These are phyloP conservation scores for Poterioochromonas sp. DNA, from an alignment of 352 stramenopile genomes.

Conservation along the genomic window DNA sequence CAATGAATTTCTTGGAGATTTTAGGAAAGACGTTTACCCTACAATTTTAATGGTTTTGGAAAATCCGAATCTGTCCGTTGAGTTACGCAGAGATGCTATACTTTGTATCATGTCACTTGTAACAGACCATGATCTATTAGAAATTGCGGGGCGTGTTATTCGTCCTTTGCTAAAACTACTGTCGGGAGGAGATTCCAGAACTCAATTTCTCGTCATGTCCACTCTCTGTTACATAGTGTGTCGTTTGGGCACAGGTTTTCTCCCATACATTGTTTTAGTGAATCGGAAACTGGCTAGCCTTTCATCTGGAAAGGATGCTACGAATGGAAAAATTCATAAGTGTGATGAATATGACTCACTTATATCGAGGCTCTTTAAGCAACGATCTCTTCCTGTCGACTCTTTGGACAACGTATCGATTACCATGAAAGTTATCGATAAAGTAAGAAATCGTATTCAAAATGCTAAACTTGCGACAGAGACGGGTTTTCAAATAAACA, in stretches of 20 bases:
- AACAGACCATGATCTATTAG: background rate
- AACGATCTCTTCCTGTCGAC: conserved; percentile 1
- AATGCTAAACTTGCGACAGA: background rate
- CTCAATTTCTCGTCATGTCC: background rate
- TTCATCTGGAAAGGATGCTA: background rate
- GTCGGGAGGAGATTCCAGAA: no score
- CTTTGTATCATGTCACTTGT: background rate
- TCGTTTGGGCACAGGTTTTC: conserved; percentile 15
- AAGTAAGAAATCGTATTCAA: background rate
- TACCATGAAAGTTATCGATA: background rate
- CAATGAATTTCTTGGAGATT: background rate
- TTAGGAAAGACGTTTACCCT: background rate
- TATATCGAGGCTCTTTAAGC: conserved; percentile 10
- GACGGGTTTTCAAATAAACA: conserved; percentile 1
- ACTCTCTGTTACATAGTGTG: conserved; percentile 3
- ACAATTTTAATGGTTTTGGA: conserved; percentile 7
- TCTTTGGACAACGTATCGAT: conserved; percentile 31
- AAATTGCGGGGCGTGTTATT: conserved; percentile 12
- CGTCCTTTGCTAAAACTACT: conserved; percentile 18
- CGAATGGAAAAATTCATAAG: background rate
- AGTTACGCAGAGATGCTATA: background rate
- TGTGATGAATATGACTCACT: conserved; percentile 32
- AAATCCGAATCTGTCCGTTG: background rate
- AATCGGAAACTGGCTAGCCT: no score
- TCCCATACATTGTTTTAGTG: conserved; percentile 23